phyloP scores from a whole-genome alignment of 2,329 filamentous ascomycete species.

The Colletotrichum gloeosporioides region DNA sequence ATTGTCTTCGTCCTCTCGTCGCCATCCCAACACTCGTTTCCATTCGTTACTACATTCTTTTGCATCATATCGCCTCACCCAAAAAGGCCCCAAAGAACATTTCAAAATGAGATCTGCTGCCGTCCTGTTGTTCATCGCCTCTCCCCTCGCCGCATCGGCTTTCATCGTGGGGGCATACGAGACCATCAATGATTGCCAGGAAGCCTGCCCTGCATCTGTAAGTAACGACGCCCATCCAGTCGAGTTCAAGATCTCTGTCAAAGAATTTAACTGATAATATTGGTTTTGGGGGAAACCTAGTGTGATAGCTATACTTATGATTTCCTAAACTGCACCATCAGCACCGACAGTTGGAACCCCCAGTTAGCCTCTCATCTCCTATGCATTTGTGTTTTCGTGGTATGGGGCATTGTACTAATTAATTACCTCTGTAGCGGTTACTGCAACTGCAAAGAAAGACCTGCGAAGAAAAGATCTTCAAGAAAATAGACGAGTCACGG shows the following conservation, averaged over 20 bases:
- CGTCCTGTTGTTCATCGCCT: neutral
- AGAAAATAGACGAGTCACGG: neutral
- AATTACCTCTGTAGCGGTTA: neutral
- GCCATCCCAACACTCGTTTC: neutral
- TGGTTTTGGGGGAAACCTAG: no score
- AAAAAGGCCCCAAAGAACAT: no score
- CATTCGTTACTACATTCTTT: neutral
- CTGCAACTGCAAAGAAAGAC: neutral
- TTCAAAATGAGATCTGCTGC: neutral
- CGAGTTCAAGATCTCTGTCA: no score
- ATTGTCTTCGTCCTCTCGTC: accelerated
- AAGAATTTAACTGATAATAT: no score
- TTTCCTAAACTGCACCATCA: no score
- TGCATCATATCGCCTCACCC: no score
- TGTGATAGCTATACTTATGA: no score
- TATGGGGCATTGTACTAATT: no score
- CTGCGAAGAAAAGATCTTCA: no score
- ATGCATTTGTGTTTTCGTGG: no score
- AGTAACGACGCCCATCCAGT: neutral
- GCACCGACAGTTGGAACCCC: no score
- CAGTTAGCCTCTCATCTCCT: no score
- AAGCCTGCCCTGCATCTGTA: neutral
- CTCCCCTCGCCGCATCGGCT: neutral
- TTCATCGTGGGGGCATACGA: neutral
- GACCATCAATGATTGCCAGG: accelerated